These are phyloP conservation scores for Chlorella ohadii DNA, from an alignment of 139 green algal genomes.

Conservation along the genomic window DNA sequence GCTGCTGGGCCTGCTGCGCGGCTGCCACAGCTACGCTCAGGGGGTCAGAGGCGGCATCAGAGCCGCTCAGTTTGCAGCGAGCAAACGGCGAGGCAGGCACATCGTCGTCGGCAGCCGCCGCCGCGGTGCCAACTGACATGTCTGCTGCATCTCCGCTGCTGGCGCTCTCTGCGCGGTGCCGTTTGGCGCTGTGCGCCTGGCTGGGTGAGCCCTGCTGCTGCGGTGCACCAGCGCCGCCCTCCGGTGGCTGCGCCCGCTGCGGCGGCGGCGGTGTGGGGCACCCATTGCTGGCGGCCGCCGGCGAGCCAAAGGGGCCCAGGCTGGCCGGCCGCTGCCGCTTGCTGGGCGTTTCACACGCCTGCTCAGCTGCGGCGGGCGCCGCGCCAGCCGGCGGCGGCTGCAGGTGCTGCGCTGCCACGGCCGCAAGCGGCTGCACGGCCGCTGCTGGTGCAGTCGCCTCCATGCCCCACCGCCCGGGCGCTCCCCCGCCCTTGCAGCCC, in stretches of 20 bases:
- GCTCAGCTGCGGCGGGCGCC: background rate
- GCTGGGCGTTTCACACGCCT: background rate
- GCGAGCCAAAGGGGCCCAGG: background rate
- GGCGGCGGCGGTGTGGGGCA: background rate
- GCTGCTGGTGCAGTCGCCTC: too few species aligned
- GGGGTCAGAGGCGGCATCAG: background rate
- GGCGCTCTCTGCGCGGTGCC: background rate
- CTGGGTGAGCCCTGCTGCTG: background rate
- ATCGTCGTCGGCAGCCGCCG: background rate
- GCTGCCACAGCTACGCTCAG: background rate
- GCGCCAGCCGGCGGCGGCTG: too few species aligned
- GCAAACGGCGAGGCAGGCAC: background rate
- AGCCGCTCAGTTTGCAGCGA: too few species aligned
- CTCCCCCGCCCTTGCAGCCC: too few species aligned
- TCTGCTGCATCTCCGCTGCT: background rate
- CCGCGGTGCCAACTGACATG: background rate
- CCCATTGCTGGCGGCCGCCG: background rate
- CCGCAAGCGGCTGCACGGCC: too few species aligned
- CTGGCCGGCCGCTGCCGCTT: background rate
- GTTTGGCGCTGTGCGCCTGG: constrained; percentile 14
- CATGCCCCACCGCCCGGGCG: too few species aligned
- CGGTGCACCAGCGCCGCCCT: background rate
- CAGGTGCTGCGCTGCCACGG: too few species aligned
- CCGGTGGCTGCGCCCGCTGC: background rate
- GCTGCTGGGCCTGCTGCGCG: background rate